A percentile compares a stretch with the other conserved stretches of the same genome.
Evolutionary conservation across 108 stramenopile genomes (phyloP).

Genomic region (Nannochloropsis granulata): DNA sequence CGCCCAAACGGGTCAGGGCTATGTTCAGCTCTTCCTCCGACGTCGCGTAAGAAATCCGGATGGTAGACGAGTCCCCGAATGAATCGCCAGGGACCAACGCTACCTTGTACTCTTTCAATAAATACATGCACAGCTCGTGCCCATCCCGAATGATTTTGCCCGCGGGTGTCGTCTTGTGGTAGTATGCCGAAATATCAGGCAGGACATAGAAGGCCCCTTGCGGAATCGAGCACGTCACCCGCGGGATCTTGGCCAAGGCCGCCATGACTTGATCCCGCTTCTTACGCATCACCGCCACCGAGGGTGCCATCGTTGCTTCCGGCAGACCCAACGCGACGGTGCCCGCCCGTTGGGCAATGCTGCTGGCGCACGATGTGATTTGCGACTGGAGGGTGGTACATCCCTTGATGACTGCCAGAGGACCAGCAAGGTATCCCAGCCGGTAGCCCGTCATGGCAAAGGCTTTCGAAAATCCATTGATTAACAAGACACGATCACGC

Average conservation of each 20-base stretch:
- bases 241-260: slow-evolving; percentile 48
- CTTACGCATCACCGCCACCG: slow-evolving; percentile 49
- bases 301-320: slow-evolving; percentile 51
- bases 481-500: slow-evolving; percentile 42
- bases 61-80: slow-evolving; percentile 75
- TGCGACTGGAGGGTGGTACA: slow-evolving; percentile 67
- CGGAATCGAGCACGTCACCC: slow-evolving; percentile 47
- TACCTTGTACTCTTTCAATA: slow-evolving; percentile 60
- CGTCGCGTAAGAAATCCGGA: slow-evolving; percentile 88
- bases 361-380: slow-evolving; percentile 77
- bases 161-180: slow-evolving; percentile 26
- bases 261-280: slow-evolving; percentile 57
- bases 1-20: slow-evolving; percentile 43
- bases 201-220: slow-evolving; percentile 90
- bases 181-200: slow-evolving; percentile 66
- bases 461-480: slow-evolving; percentile 88
- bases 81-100: slow-evolving; percentile 84
- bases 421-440: slow-evolving; percentile 74
- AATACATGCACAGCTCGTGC: slow-evolving; percentile 56
- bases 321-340: slow-evolving; percentile 62
- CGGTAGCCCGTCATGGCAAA: slow-evolving; percentile 94
- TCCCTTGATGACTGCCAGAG: slow-evolving; percentile 50
- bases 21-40: slow-evolving; percentile 62
- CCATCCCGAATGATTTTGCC: slow-evolving; percentile 48
- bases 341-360: slow-evolving; percentile 80